Base-by-base conservation (phyloP, 495 filamentous ascomycete genomes). In the Xylaria bambusicola region DNA sequence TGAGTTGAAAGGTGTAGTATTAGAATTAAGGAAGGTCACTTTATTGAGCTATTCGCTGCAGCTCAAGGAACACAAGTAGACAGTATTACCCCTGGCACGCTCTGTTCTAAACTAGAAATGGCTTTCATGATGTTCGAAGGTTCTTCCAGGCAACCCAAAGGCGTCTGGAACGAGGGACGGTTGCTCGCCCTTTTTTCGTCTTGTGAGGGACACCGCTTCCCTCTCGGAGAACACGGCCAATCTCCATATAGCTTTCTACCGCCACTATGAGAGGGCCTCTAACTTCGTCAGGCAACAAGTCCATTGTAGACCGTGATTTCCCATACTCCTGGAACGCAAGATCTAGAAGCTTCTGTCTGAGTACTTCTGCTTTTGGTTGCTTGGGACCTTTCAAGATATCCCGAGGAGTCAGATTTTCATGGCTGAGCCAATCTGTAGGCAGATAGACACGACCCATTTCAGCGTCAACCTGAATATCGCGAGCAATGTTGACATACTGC, bases 211-310 rank as follows among this genome's bases (percentile, higher is more conserved):
- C 58, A 2, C 51, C 62, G 5, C 46, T 66, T 45, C 69, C 68
- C 51, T 75, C 71, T 46, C 70, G 68, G 49, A 86, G 67, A 51
- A 86, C 80, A 36, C 85, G 68, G 13, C 85, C 87, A 68, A 89
- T 90, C 64, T 88, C 86, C 80, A 90, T 86, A 58, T 90, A 90
- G 61, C 84, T 87, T 71, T 89, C 86, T 0, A 89, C 83, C 3
- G 85, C 86, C 8, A 88, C 85, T 27, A 82, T 73, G 68, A 89
- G 79, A 2, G 86, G 84, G 4, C 79, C 82, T 53, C 82, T 74
- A 4, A 80, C 81, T 52, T 82, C 79, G 0, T 26, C 10, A 4
- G 87, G 87, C 10, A 90, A 66, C 60, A 78, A 57, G 44, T 83
- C 75, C 65, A 90, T 86, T 0, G 78, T 77, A 1, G 41, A 63